These are phyloP conservation scores for Boletus rubroflammeus DNA, from an alignment of 768 basidiomycete species.

Conservation along the genomic window DNA sequence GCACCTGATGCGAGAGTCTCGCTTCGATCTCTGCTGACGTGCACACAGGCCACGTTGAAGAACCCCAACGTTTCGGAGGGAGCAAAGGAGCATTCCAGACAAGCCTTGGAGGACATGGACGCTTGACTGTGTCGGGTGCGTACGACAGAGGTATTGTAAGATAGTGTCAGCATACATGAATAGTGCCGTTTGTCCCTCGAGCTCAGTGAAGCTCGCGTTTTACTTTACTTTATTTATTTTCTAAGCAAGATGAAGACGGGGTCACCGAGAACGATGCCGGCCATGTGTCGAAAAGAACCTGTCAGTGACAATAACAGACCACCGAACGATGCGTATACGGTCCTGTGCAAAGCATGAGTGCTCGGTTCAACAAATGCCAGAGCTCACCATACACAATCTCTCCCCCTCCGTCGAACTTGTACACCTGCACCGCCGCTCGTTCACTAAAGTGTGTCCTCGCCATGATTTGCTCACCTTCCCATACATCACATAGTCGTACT, in stretches of 20 bases:
- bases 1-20: background rate
- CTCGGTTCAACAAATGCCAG: background rate
- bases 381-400: slow-evolving; percentile 67
- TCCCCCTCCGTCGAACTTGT: slow-evolving; percentile 89
- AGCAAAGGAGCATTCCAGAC: slow-evolving; percentile 15
- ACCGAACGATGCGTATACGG: slow-evolving; percentile 95
- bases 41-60: slow-evolving; percentile 18
- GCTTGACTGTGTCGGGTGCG: background rate
- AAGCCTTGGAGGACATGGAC: slow-evolving; percentile 5
- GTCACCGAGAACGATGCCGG: slow-evolving; percentile 88
- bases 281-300: slow-evolving; percentile 89
- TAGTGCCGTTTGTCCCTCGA: background rate
- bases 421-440: slow-evolving; percentile 55
- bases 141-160: slow-evolving; percentile 4
- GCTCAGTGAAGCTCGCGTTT: slow-evolving; percentile 7
- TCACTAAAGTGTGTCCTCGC: background rate
- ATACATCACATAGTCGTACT: slow-evolving; percentile 99
- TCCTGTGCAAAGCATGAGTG: slow-evolving; percentile 44
- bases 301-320: slow-evolving; percentile 92
- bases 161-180: slow-evolving; percentile 2
- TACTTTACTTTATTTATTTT: slow-evolving; percentile 42
- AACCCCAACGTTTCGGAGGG: slow-evolving; percentile 21
- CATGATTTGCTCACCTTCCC: slow-evolving; percentile 65
- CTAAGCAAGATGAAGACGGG: slow-evolving; percentile 88
- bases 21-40: background rate